A percentile compares a stretch with the other conserved stretches of the same genome.
Conservation (phyloP, 1,284 basidiomycete species). For the Rhizoctonia solani region DNA sequence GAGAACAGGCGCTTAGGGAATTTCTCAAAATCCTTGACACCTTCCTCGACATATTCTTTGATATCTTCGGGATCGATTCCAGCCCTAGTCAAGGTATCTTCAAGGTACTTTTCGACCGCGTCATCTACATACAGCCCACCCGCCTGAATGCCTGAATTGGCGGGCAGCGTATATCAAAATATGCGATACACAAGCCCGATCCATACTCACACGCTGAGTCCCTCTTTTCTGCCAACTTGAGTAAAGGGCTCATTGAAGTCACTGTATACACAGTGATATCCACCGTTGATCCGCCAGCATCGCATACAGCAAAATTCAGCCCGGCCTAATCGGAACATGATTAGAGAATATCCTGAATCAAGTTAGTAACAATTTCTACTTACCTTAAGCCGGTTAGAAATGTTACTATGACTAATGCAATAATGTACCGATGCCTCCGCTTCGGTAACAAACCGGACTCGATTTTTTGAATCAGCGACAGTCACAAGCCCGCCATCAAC, state of each 20-base stretch:
- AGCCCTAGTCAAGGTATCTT: neutral
- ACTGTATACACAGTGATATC: constrained; percentile 38
- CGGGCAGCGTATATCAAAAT: neutral
- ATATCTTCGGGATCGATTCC: neutral
- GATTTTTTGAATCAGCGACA: neutral
- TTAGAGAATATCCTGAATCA: no score
- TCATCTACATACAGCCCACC: constrained; percentile 25
- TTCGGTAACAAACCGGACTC: constrained; percentile 37
- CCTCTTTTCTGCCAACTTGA: constrained; percentile 34
- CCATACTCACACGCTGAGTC: constrained; percentile 26
- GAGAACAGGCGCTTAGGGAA: constrained; percentile 3
- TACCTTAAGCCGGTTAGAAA: constrained; percentile 23
- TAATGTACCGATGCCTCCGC: constrained; percentile 39
- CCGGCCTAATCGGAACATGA: constrained; percentile 32
- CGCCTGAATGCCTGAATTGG: constrained; percentile 22
- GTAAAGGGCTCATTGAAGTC: neutral
- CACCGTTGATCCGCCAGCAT: constrained; percentile 41
- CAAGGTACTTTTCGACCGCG: neutral
- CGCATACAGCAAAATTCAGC: constrained; percentile 34
- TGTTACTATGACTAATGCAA: constrained; percentile 13
- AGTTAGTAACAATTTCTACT: neutral
- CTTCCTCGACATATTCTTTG: constrained; percentile 1
- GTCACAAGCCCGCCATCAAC: constrained; percentile 16
- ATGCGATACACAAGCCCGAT: neutral
- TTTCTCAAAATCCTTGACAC: constrained; percentile 26